Percentiles rank a stretch among this genome's conserved stretches.
phyloP scores from a whole-genome alignment of 805 yeast genomes.

The Wickerhamiella sergipiensis region DNA sequence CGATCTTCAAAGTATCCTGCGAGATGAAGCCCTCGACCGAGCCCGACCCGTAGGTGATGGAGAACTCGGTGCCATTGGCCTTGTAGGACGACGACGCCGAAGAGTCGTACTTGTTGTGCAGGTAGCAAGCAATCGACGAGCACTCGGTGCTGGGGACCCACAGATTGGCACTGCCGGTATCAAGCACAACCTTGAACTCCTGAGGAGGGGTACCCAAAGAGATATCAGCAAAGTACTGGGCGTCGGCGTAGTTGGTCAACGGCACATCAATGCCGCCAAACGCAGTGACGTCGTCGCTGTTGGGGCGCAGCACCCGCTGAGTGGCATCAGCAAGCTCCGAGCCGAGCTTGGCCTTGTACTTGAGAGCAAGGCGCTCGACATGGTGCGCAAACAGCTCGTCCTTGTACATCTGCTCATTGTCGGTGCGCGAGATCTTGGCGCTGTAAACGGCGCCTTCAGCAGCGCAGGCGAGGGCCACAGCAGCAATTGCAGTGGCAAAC shows the following conservation, averaged over 20 bases:
- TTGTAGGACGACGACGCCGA: conserved; percentile 68
- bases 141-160: conserved; percentile 93
- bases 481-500: conserved; percentile 12
- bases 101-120: conserved; percentile 86
- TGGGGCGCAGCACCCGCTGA: conserved; percentile 5
- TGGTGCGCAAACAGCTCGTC: conserved; percentile 14
- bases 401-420: conserved; percentile 12
- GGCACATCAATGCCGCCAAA: conserved; percentile 54
- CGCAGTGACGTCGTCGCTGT: background rate
- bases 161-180: conserved; percentile 92
- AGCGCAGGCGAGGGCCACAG: conserved; percentile 10
- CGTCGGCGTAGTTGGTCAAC: conserved; percentile 83
- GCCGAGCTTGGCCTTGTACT: conserved; percentile 14
- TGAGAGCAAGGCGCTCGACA: conserved; percentile 14
- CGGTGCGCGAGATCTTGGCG: conserved; percentile 11
- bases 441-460: conserved; percentile 16
- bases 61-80: conserved; percentile 74
- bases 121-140: conserved; percentile 85
- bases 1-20: conserved; percentile 67
- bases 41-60: conserved; percentile 87
- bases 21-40: conserved; percentile 85
- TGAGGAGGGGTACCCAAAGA: conserved; percentile 89
- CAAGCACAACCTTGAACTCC: conserved; percentile 82
- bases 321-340: background rate
- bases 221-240: conserved; percentile 91